A percentile compares a stretch with the other conserved stretches of the same genome.
These are phyloP conservation scores for Picea abies DNA, from an alignment of 83 land plant genomes.

Conservation along the genomic window DNA sequence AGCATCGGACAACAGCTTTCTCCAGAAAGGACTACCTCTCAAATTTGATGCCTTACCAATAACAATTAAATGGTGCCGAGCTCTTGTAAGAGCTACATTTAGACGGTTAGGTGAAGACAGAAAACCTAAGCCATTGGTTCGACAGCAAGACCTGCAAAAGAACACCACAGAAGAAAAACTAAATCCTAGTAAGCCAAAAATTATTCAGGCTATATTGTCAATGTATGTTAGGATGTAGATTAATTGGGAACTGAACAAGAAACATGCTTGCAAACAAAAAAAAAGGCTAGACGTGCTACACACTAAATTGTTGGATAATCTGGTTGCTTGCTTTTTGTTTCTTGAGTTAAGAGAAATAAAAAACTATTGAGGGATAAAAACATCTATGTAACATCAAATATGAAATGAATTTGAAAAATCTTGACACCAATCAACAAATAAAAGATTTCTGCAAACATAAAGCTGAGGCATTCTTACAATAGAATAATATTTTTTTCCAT, in stretches of 20 bases:
- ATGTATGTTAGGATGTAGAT: not conserved
- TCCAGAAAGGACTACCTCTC: conserved; percentile 20
- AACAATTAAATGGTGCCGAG: conserved; percentile 34
- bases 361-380: not conserved
- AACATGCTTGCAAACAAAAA: too few species aligned
- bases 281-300: too few species aligned
- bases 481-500: conserved; percentile 39
- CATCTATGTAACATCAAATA: not conserved
- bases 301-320: not conserved
- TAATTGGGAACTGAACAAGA: not conserved
- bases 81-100: conserved; percentile 46
- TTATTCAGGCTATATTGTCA: not conserved
- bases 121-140: conserved; percentile 38
- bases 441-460: not conserved
- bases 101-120: conserved; percentile 26
- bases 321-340: not conserved
- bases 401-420: not conserved
- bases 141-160: conserved; percentile 41
- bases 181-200: not conserved
- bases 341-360: not conserved
- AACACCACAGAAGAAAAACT: not conserved
- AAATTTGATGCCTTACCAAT: conserved; percentile 37
- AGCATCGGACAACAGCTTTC: conserved; percentile 21
- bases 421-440: not conserved
- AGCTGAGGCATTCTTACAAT: conserved; percentile 23